Conservation (phyloP, 2,329 filamentous ascomycete genomes). For the Arthrobotrys pseudoclavata region DNA sequence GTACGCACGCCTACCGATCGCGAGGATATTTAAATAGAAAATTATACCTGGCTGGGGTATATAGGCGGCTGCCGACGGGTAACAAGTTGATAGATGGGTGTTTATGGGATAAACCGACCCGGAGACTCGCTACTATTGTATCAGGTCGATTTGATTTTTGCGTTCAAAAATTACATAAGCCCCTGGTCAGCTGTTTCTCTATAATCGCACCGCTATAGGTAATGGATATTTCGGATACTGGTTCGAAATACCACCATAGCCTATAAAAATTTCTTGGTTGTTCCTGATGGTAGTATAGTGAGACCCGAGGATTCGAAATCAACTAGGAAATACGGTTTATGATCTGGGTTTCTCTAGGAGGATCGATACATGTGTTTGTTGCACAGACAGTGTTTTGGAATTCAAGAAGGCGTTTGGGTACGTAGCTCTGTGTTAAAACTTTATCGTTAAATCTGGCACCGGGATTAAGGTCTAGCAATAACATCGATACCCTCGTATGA, state of each 20-base stretch:
- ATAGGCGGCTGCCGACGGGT: slow-evolving; percentile 51
- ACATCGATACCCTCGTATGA: slow-evolving; percentile 31
- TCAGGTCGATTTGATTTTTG: not conserved
- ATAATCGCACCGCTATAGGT: not conserved
- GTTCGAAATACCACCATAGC: not conserved
- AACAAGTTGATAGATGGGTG: slow-evolving; percentile 11
- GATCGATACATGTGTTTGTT: not conserved
- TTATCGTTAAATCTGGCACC: slow-evolving; percentile 3
- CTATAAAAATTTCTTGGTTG: not conserved
- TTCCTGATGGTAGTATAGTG: not conserved
- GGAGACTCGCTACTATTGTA: not conserved
- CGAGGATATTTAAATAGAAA: slow-evolving; percentile 17
- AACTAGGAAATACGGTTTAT: not conserved
- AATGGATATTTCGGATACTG: not conserved
- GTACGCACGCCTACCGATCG: slow-evolving; percentile 14
- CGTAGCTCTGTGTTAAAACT: not conserved
- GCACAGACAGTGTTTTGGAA: not conserved
- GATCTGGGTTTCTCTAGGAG: not conserved
- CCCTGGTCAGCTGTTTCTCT: slow-evolving; percentile 9
- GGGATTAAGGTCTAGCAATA: not conserved
- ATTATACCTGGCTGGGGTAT: slow-evolving; percentile 24
- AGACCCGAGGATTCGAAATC: not conserved
- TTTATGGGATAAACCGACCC: not conserved
- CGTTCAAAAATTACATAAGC: not conserved
- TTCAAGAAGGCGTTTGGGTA: not conserved